phyloP scores from a whole-genome alignment of 352 stramenopile genomes.

The Pythium aquatile region DNA sequence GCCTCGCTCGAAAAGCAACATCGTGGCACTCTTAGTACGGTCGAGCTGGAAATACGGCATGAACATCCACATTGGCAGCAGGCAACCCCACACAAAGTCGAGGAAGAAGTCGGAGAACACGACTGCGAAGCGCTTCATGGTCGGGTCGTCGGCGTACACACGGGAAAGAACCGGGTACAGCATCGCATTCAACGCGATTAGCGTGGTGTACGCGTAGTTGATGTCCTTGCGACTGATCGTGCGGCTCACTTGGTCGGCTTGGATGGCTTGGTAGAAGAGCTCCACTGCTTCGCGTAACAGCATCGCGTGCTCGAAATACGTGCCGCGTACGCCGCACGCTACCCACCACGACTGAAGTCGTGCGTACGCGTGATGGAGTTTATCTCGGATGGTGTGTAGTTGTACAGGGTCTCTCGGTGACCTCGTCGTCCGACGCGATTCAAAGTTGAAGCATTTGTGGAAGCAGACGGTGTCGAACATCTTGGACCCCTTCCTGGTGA shows the following conservation, averaged over 20 bases:
- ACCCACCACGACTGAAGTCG: not conserved
- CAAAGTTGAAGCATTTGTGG: not conserved
- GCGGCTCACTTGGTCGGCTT: conserved; percentile 10
- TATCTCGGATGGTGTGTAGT: not conserved
- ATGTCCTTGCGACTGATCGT: conserved; percentile 9
- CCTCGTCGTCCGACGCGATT: not conserved
- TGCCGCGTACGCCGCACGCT: conserved; percentile 12
- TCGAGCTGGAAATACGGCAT: conserved; percentile 9
- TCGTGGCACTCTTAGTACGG: not conserved
- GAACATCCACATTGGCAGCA: conserved; percentile 20
- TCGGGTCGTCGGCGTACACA: conserved; percentile 9
- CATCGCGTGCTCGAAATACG: conserved; percentile 12
- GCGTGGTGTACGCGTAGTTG: conserved; percentile 7
- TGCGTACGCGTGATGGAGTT: not conserved
- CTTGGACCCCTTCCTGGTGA: not conserved
- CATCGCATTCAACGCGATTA: conserved; percentile 7
- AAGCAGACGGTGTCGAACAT: not conserved
- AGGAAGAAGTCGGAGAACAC: conserved; percentile 20
- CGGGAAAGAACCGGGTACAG: conserved; percentile 7
- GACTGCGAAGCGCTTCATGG: conserved; percentile 12
- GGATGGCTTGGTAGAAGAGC: conserved; percentile 11
- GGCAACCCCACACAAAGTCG: conserved; percentile 15
- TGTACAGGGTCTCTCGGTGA: not conserved
- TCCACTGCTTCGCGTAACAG: conserved; percentile 16
- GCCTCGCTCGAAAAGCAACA: not conserved